Conservation (phyloP, 208 protist genomes). For the Entamoeba invadens region DNA sequence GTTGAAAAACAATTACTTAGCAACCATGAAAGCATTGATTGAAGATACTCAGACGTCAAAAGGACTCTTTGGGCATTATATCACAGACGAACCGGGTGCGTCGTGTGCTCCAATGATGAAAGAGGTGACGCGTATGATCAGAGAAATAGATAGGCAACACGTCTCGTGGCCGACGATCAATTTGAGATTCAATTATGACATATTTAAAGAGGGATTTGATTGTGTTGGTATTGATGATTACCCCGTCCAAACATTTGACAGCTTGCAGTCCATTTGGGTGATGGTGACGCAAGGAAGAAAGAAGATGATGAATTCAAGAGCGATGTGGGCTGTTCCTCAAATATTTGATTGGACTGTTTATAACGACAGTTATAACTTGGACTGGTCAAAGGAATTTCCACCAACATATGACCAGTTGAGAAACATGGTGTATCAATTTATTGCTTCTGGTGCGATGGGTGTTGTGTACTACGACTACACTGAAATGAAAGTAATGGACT, state of each 20-base stretch:
- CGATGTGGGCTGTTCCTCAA: neutral
- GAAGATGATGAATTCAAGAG: neutral
- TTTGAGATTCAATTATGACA: neutral
- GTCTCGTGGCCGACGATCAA: neutral
- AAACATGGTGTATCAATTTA: neutral
- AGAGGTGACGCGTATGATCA: neutral
- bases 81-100: neutral
- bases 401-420: neutral
- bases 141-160: neutral
- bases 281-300: neutral
- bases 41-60: neutral
- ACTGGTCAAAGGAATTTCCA: neutral
- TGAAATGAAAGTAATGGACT: neutral
- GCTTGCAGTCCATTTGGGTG: neutral
- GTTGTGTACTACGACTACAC: neutral
- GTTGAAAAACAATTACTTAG: neutral
- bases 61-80: neutral
- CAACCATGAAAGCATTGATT: neutral
- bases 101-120: neutral
- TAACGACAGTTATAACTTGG: neutral
- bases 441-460: neutral
- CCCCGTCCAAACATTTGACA: neutral
- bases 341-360: neutral
- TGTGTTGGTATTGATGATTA: neutral
- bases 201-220: neutral